Percentiles rank a stretch among this genome's conserved stretches.
Evolutionary conservation across 2,329 filamentous ascomycete species (phyloP).

Genomic region (Penicillium sp.): DNA sequence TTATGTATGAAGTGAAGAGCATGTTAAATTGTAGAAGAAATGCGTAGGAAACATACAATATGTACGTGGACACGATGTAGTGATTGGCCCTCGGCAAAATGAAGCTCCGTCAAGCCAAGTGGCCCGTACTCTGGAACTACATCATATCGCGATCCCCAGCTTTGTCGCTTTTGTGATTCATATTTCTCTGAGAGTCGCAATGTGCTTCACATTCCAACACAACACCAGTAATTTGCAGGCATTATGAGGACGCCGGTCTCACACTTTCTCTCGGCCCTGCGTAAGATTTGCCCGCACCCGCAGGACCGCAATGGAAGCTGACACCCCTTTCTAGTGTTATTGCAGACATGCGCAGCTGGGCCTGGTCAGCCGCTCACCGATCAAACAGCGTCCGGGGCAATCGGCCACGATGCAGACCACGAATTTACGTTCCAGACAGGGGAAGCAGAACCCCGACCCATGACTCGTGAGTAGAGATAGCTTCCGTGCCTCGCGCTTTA

Average conservation of each 20-base stretch:
- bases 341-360: slow-evolving; percentile 30
- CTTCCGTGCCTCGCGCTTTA: background rate
- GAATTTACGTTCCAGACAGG: slow-evolving; percentile 24
- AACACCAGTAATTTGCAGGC: slow-evolving; percentile 22
- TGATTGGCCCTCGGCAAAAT: slow-evolving; percentile 33
- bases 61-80: background rate
- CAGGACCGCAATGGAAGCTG: slow-evolving; percentile 16
- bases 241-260: slow-evolving; percentile 38
- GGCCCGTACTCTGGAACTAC: slow-evolving; percentile 31
- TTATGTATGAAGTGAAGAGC: background rate
- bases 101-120: slow-evolving; percentile 41
- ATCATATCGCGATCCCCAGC: slow-evolving; percentile 15
- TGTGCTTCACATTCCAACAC: slow-evolving; percentile 31
- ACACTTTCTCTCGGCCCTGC: slow-evolving; percentile 35
- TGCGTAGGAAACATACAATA: background rate
- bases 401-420: slow-evolving; percentile 18
- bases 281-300: slow-evolving; percentile 26
- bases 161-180: slow-evolving; percentile 1
- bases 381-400: slow-evolving; percentile 17
- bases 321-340: slow-evolving; percentile 31
- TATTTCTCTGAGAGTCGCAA: slow-evolving; percentile 28
- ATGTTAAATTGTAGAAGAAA: background rate
- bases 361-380: slow-evolving; percentile 23
- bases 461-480: slow-evolving; percentile 30
- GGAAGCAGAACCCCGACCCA: slow-evolving; percentile 19